Base-by-base conservation (phyloP, 129 eudicot genomes). In the Centella asiatica region DNA sequence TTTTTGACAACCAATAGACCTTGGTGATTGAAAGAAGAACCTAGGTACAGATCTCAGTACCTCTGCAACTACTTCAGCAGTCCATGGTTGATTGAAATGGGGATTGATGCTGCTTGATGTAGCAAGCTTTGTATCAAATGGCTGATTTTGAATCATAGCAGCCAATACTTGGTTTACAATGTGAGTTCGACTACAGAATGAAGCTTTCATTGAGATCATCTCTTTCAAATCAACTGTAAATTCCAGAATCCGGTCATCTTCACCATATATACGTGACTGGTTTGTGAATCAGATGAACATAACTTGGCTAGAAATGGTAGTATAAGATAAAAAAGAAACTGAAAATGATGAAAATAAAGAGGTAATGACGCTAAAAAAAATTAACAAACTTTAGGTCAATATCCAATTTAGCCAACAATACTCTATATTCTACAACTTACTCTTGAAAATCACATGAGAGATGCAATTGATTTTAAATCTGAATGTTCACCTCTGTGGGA, bases 1-100 rank as follows among this genome's bases (percentile, higher is more conserved):
- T 20, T 61, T 71, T 68, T 92, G 98, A 24, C 84, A 78, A 44
- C 96, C 98, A 39, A 92, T 80, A 34, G 94, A 87, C 47, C 82
- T 59, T 36, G 95, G 46, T 58, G 96, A 88, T 36, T 73, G 85
- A 46, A 92, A 92, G 67, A 87, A 77, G 74, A 62, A 66, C 69
- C 81, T 68, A 8, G 95, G 95, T 19, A 90, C 70, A 53, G 72
- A 57, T 76, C 90, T 75, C 10, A 90, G 76, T 10, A 87, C 79
- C 32, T 86, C 80, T 11, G 74, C 64, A 14, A 90, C 76, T 18
- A 79, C 32, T 34, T 81, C 52, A 34, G 78, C 8, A 22, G 84
- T 80, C 72, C 70, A 74, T 48, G 65, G 64, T 37, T 19, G 78
- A 24, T 60, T 52, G 31, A 61, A 51, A 62, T 48, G 27, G 8